phyloP scores from a whole-genome alignment of 805 yeast genomes.

The Kazachstania africana region DNA sequence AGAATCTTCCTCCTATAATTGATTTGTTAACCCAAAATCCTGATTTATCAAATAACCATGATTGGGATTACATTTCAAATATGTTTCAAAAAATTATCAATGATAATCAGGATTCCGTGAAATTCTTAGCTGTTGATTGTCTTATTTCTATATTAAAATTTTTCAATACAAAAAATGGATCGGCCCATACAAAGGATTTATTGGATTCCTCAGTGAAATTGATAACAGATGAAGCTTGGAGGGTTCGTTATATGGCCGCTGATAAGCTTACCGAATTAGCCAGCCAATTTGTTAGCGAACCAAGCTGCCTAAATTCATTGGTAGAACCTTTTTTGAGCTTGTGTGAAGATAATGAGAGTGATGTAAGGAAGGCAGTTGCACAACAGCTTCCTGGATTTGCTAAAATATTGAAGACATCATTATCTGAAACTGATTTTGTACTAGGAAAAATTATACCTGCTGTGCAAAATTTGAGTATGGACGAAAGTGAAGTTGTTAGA shows the following conservation, averaged over 20 bases:
- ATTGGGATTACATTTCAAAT: conserved; percentile 66
- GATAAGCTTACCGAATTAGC: conserved; percentile 77
- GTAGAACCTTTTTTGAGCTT: conserved; percentile 54
- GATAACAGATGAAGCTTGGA: conserved; percentile 88
- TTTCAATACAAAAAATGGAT: conserved; percentile 47
- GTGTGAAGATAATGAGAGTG: conserved; percentile 90
- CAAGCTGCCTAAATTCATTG: conserved; percentile 39
- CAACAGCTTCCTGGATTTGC: conserved; percentile 78
- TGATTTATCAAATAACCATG: conserved; percentile 38
- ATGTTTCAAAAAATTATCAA: conserved; percentile 70
- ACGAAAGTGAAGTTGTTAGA: conserved; percentile 86
- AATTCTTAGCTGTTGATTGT: conserved; percentile 79
- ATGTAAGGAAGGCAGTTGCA: conserved; percentile 89
- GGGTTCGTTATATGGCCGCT: conserved; percentile 97
- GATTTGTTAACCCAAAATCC: conserved; percentile 42
- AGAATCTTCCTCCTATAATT: conserved; percentile 64
- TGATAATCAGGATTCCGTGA: conserved; percentile 92
- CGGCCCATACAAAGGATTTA: conserved; percentile 49
- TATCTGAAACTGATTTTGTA: conserved; percentile 40
- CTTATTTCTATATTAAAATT: conserved; percentile 69
- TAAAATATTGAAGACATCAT: conserved; percentile 31
- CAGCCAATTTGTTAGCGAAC: conserved; percentile 44
- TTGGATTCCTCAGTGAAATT: conserved; percentile 56
- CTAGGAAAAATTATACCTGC: conserved; percentile 68
- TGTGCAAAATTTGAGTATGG: conserved; percentile 73